Base-by-base conservation (phyloP, 208 protist genomes). In the Leishmania gerbilli region DNA sequence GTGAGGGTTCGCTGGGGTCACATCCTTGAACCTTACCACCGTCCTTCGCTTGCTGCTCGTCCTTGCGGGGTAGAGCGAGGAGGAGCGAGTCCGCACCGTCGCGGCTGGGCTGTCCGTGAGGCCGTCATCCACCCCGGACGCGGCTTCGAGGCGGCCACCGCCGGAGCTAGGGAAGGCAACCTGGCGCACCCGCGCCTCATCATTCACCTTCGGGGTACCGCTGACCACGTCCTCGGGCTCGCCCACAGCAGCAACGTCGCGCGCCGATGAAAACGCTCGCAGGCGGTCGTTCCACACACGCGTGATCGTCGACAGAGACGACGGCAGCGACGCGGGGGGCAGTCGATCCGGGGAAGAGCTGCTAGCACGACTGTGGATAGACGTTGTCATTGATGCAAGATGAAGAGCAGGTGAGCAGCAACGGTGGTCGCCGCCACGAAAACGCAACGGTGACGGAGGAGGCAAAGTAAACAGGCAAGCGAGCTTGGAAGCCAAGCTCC, bases 261-360 rank as follows among this genome's bases (percentile, higher is more conserved):
- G 76, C 51, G 82, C 6, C 2, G 76, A 15, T 3, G 81, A 76
- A 9, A 62, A 13, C 40, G 62, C 77, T 24, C 82, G 82, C 56
- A 85, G 65, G 53, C 82, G 82, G 34, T 85, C 82, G 71, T 85
- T 85, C 82, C 82, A 85, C 65, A 85, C 82, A 21, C 82, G 82
- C 2, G 64, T 71, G 56, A 85, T 85, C 31, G 82, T 85, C 55
- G 82, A 85, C 31, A 82, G 34, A 0, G 82, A 75, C 13, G 82
- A 49, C 47, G 65, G 21, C 13, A 72, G 42, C 53, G 75, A 19
- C 21, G 58, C n/a, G 6, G 56, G 47, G 15, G 64, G 56, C 45
- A 56, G 76, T 58, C 56, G 60, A 21, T 45, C 64, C 60, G 67
- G 51, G 2, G 82, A 34, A 34, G 42, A 19, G 60, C 53, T 79